Conservation (phyloP, 306 rosid genomes). For the Medicago lupulina region DNA sequence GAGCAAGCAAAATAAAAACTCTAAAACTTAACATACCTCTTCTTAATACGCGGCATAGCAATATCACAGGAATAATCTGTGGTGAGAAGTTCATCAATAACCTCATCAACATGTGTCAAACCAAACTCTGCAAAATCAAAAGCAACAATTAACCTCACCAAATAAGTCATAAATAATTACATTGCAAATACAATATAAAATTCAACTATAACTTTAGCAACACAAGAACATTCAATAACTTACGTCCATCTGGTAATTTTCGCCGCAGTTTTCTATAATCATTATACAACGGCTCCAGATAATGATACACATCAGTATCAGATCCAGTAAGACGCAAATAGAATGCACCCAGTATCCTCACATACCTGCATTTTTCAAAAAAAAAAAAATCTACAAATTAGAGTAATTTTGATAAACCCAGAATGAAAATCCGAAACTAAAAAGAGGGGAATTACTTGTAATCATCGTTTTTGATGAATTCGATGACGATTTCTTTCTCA, state of each 20-base stretch:
- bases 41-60: slow-evolving; percentile 93
- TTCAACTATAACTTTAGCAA: not conserved
- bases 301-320: slow-evolving; percentile 82
- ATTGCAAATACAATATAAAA: not conserved
- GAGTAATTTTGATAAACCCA: no score
- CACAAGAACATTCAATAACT: slow-evolving; percentile 34
- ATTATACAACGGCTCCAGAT: slow-evolving; percentile 88
- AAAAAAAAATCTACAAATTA: no score
- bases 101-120: slow-evolving; percentile 96
- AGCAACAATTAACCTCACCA: not conserved
- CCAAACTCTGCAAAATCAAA: slow-evolving; percentile 59
- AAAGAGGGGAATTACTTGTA: slow-evolving; percentile 61
- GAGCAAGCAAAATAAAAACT: not conserved
- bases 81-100: slow-evolving; percentile 92
- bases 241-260: slow-evolving; percentile 82
- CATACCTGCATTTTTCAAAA: slow-evolving; percentile 58
- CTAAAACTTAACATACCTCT: slow-evolving; percentile 51
- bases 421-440: no score
- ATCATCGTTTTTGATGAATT: slow-evolving; percentile 91
- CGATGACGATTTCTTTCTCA: slow-evolving; percentile 95
- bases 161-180: not conserved
- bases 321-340: slow-evolving; percentile 91
- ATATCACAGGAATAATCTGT: slow-evolving; percentile 90
- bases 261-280: slow-evolving; percentile 81
- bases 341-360: slow-evolving; percentile 91